Evolutionary conservation across 805 yeast species (phyloP), one percentile per base, ranked within the genome.

Genomic region (Candida dajiaensis): DNA sequence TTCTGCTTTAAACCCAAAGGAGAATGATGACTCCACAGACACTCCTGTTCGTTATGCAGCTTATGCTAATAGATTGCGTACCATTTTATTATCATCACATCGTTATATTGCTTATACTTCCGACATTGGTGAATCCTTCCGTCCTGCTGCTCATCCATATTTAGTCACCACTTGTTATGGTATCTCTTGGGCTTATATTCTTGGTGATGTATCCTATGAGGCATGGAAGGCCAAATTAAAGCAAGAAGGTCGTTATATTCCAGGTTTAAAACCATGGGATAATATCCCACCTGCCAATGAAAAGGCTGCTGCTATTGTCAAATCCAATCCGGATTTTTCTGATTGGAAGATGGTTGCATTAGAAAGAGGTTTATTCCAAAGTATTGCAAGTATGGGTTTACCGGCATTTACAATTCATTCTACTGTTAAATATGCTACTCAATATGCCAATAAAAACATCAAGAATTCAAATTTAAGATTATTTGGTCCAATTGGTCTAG

Each of bases 381-480:
- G 84, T 52, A 72, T 87, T 51, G 95, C 95, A 3, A 80, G 88
- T 40, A 87, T 86, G 94, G 92, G 87, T 15, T 71, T 86, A 38
- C 95, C 95, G 10, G 95, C 95, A 3, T 80, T 85, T 64, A 86
- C 95, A 6, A 86, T 86, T 56, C 95, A 86, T 62, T 73, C 85
- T 2, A 70, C 82, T 6, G 95, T 86, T 37, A 73, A 83, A 53
- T 85, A 85, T 59, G 78, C 89, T 2, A 81, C 87, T 3, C 46
- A 68, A 19, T 65, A 80, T 26, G 78, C 87, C 62, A 57, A 62
- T 49, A 81, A 81, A 62, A 79, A 81, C 60, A 63, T 75, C 43
- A 67, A 70, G 41, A 72, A 70, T 49, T 70, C 71, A 46, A 47
- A 66, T 1, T 44, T 86, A 48, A 77, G 76, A 56, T 70, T 80